These are phyloP conservation scores for Viola pubescens DNA, from an alignment of 441 rosid genomes.

Conservation along the genomic window DNA sequence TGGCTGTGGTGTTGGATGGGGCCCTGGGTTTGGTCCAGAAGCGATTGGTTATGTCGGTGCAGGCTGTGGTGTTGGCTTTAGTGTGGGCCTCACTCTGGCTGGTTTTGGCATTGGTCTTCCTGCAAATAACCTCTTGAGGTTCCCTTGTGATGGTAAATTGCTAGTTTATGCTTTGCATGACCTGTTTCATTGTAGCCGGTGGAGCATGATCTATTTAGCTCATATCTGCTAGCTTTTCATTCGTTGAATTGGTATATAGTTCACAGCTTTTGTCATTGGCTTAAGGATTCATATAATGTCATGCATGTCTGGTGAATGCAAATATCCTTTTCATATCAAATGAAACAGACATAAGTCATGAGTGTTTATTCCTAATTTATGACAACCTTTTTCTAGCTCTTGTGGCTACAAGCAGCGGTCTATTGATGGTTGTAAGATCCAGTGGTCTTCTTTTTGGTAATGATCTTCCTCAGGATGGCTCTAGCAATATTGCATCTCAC, in stretches of 20 bases:
- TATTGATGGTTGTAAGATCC: slow-evolving; percentile 26
- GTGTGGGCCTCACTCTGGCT: slow-evolving; percentile 73
- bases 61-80: slow-evolving; percentile 88
- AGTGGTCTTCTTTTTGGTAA: slow-evolving; percentile 27
- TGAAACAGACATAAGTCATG: background rate
- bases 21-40: slow-evolving; percentile 95
- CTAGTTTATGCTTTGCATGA: no score
- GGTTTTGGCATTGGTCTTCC: slow-evolving; percentile 95
- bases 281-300: no score
- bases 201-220: no score
- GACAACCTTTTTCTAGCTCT: slow-evolving; percentile 28
- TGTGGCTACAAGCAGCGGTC: slow-evolving; percentile 38
- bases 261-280: no score
- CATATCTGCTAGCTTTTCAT: no score
- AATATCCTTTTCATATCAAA: background rate
- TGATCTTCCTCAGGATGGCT: slow-evolving; percentile 27
- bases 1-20: slow-evolving; percentile 98
- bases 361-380: background rate
- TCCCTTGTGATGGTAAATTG: slow-evolving; percentile 53
- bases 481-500: slow-evolving; percentile 35
- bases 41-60: slow-evolving; percentile 87
- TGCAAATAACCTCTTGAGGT: slow-evolving; percentile 45
- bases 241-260: no score
- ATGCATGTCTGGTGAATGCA: no score
- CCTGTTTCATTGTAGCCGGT: no score